Percentiles rank a stretch among this genome's conserved stretches.
Conservation (phyloP, 2,329 filamentous ascomycete species). For the Phialophora macrospora region DNA sequence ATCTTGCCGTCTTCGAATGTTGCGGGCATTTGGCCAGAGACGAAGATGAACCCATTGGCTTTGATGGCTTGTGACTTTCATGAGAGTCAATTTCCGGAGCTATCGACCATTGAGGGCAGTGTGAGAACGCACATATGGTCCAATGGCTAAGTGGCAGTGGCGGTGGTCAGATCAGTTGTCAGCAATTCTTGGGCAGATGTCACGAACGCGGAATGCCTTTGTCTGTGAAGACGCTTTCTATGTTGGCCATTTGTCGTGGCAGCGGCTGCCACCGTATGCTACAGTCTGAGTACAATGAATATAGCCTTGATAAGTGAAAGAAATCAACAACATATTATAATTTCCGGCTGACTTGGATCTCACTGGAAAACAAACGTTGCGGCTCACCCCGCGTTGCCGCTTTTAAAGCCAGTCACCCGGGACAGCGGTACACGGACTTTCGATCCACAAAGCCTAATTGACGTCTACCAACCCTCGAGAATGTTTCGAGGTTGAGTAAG, state of each 20-base stretch:
- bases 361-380: no score
- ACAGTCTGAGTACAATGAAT: neutral
- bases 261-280: no score
- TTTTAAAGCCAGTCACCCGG: no score
- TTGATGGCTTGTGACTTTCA: slow-evolving; percentile 63
- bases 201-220: slow-evolving; percentile 17
- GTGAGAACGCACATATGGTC: slow-evolving; percentile 7
- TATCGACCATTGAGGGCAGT: neutral
- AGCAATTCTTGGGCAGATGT: neutral
- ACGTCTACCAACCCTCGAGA: no score
- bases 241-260: neutral
- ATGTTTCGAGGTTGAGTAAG: no score
- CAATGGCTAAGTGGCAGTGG: neutral
- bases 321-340: neutral
- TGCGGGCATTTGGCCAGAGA: slow-evolving; percentile 58
- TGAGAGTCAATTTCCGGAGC: neutral
- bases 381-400: no score
- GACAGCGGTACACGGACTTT: no score
- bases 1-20: slow-evolving; percentile 23
- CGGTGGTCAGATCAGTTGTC: neutral
- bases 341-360: no score
- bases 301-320: neutral
- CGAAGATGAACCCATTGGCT: slow-evolving; percentile 69
- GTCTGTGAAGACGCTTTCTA: slow-evolving; percentile 12
- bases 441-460: no score